A percentile compares a stretch with the other conserved stretches of the same genome.
These are phyloP conservation scores for Pezicula neosporulosa DNA, from an alignment of 2,329 filamentous ascomycete species.

Conservation along the genomic window DNA sequence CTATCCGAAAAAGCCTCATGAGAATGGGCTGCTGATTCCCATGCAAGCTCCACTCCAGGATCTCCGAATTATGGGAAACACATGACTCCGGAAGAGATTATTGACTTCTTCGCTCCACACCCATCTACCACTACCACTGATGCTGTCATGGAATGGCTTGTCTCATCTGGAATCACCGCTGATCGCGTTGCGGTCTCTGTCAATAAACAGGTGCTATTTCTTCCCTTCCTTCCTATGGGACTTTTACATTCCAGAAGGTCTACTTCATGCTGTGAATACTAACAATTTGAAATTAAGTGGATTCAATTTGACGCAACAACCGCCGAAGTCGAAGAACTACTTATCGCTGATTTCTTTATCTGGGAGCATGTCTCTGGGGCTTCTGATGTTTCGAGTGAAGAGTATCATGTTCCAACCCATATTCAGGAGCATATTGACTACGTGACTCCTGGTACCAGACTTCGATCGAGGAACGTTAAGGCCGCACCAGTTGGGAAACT, in stretches of 20 bases:
- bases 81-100: too few relatives aligned
- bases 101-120: too few relatives aligned
- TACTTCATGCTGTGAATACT: background rate
- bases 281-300: constrained; percentile 20
- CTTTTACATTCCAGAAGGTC: background rate
- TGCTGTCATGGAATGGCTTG: too few relatives aligned
- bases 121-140: too few relatives aligned
- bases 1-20: too few relatives aligned
- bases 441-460: constrained; percentile 51
- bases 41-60: too few relatives aligned
- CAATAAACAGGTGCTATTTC: too few relatives aligned
- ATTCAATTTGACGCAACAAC: constrained; percentile 31
- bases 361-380: constrained; percentile 53
- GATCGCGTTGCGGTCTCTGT: too few relatives aligned
- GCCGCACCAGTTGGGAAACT: constrained; percentile 8
- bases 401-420: constrained; percentile 46
- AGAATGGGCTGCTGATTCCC: too few relatives aligned
- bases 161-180: too few relatives aligned
- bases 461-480: constrained; percentile 27
- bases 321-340: constrained; percentile 29
- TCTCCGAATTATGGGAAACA: too few relatives aligned
- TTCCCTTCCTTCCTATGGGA: too few relatives aligned
- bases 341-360: constrained; percentile 49
- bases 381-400: constrained; percentile 22
- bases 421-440: constrained; percentile 50